phyloP scores from a whole-genome alignment of 106 monocot genomes.

The Dendrobium huoshanense region DNA sequence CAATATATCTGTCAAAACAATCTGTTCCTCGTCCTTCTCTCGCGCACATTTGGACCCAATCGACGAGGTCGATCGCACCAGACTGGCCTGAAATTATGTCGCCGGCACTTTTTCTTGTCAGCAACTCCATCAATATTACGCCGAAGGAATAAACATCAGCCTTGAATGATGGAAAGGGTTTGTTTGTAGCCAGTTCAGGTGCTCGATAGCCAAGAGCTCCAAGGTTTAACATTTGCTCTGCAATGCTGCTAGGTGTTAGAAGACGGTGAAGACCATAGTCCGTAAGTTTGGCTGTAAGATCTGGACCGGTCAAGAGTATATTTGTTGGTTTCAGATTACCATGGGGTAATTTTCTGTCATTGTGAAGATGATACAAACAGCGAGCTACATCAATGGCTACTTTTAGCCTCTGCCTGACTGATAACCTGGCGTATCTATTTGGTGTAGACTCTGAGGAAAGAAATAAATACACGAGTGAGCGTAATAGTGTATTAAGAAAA shows the following conservation, averaged over 20 bases:
- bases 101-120: slow-evolving; percentile 78
- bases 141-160: slow-evolving; percentile 83
- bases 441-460: slow-evolving; percentile 61
- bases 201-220: slow-evolving; percentile 86
- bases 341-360: slow-evolving; percentile 60
- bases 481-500: too few relatives aligned
- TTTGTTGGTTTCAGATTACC: slow-evolving; percentile 86
- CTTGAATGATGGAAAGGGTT: slow-evolving; percentile 59
- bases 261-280: slow-evolving; percentile 80
- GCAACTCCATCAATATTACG: slow-evolving; percentile 76
- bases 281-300: slow-evolving; percentile 50
- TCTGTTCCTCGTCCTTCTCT: slow-evolving; percentile 69
- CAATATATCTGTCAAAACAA: slow-evolving; percentile 75
- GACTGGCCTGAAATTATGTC: slow-evolving; percentile 86
- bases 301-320: slow-evolving; percentile 58
- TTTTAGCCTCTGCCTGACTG: slow-evolving; percentile 67
- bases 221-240: slow-evolving; percentile 58
- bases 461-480: neutral
- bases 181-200: slow-evolving; percentile 53
- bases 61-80: slow-evolving; percentile 76
- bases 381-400: slow-evolving; percentile 70
- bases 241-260: slow-evolving; percentile 47
- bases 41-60: slow-evolving; percentile 84
- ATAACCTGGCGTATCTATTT: slow-evolving; percentile 59
- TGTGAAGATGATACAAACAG: slow-evolving; percentile 56